Evolutionary conservation across 306 rosid species (phyloP).

Genomic region (Prinsepia uniflora): DNA sequence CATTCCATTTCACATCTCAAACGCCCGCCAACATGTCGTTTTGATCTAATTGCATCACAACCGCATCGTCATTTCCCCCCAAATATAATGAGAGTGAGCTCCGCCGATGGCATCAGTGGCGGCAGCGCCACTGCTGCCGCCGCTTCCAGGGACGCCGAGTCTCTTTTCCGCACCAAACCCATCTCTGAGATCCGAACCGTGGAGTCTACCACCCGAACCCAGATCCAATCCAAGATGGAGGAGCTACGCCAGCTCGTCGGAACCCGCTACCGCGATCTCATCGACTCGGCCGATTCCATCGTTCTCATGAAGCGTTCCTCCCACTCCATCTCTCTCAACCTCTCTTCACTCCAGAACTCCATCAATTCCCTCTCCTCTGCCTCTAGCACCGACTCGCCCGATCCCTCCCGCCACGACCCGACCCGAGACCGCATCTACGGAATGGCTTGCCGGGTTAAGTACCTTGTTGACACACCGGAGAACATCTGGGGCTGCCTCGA

Average conservation of each 20-base stretch:
- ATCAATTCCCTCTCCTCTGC: constrained; percentile 56
- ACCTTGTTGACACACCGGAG: constrained; percentile 87
- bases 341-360: constrained; percentile 55
- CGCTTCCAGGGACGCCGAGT: constrained; percentile 57
- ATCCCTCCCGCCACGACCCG: constrained; percentile 29
- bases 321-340: constrained; percentile 59
- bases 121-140: neutral
- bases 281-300: constrained; percentile 94
- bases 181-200: constrained; percentile 82
- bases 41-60: neutral
- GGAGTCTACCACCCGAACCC: constrained; percentile 60
- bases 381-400: constrained; percentile 19
- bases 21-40: neutral
- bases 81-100: neutral
- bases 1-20: no score
- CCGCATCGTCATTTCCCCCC: neutral
- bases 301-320: constrained; percentile 73
- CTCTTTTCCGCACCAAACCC: constrained; percentile 72
- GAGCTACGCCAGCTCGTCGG: constrained; percentile 99
- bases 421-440: constrained; percentile 55
- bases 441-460: constrained; percentile 87
- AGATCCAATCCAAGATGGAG: constrained; percentile 90
- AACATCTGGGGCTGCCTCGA: constrained; percentile 97
- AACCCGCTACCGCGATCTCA: constrained; percentile 90
- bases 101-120: neutral